Conservation (phyloP, 805 yeast species). For the Saccharomycopsis sp. region DNA sequence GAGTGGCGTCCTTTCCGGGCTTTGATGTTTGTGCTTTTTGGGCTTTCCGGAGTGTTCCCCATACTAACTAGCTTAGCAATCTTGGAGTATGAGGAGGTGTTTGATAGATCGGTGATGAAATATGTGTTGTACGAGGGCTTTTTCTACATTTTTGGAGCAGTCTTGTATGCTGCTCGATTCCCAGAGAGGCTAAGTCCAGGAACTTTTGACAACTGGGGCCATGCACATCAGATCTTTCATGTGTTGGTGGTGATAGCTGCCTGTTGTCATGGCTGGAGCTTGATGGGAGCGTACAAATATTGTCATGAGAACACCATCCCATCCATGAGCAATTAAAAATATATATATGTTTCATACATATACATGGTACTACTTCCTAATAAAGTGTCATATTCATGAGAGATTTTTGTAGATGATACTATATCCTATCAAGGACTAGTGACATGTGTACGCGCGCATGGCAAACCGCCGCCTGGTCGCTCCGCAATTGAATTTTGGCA, state of each 20-base stretch:
- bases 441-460: too few relatives aligned
- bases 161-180: constrained; percentile 62
- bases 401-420: too few relatives aligned
- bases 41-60: constrained; percentile 69
- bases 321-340: too few relatives aligned
- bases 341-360: too few relatives aligned
- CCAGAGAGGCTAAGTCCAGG: constrained; percentile 71
- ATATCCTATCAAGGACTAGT: too few relatives aligned
- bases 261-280: constrained; percentile 57
- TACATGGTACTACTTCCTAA: too few relatives aligned
- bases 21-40: constrained; percentile 68
- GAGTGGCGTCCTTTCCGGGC: constrained; percentile 74
- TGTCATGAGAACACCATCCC: constrained; percentile 30
- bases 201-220: constrained; percentile 58
- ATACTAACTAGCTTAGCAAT: constrained; percentile 41
- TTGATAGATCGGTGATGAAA: constrained; percentile 41
- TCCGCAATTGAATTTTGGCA: too few relatives aligned
- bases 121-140: constrained; percentile 66
- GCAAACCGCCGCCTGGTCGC: too few relatives aligned
- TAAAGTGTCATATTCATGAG: too few relatives aligned
- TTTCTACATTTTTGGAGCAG: constrained; percentile 72
- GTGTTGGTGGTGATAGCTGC: constrained; percentile 71
- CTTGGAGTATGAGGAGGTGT: constrained; percentile 44
- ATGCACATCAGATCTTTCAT: constrained; percentile 82
- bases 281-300: constrained; percentile 45